These are phyloP conservation scores for Annulohypoxylon moriforme DNA, from an alignment of 495 filamentous ascomycete genomes.

Conservation along the genomic window DNA sequence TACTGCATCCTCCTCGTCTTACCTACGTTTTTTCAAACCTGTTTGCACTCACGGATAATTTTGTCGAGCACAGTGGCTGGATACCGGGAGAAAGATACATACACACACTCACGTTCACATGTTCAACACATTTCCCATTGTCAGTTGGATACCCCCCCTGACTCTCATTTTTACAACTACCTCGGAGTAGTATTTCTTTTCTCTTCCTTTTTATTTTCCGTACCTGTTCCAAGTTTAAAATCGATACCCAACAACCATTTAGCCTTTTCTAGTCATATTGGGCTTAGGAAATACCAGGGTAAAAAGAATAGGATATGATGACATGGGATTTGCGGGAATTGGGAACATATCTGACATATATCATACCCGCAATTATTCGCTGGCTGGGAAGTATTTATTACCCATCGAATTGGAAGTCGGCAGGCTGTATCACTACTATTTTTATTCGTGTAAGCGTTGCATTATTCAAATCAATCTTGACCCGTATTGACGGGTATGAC, in stretches of 20 bases:
- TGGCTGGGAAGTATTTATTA: conserved; percentile 29
- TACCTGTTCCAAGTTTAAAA: conserved; percentile 38
- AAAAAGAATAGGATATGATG: conserved; percentile 40
- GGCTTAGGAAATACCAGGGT: conserved; percentile 36
- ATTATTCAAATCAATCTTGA: conserved; percentile 25
- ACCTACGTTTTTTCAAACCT: conserved; percentile 40
- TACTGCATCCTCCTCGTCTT: conserved; percentile 30
- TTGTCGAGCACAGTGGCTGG: conserved; percentile 13
- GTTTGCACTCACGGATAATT: conserved; percentile 35
- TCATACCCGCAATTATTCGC: conserved; percentile 29
- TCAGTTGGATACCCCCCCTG: conserved; percentile 31
- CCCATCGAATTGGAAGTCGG: conserved; percentile 29
- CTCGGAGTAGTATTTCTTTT: conserved; percentile 17
- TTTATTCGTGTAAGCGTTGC: conserved; percentile 36
- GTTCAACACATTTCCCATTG: conserved; percentile 37
- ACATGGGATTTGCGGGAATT: conserved; percentile 27
- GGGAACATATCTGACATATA: conserved; percentile 35
- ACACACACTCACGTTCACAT: conserved; percentile 30
- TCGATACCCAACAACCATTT: conserved; percentile 38
- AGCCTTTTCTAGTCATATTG: conserved; percentile 28
- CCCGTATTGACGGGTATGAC: conserved; percentile 9
- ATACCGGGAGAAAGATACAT: conserved; percentile 33
- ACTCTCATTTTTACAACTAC: conserved; percentile 26
- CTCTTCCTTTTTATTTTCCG: conserved; percentile 10
- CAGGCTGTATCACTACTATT: conserved; percentile 42